These are phyloP conservation scores for Grosmannia penicillata DNA, from an alignment of 2,329 filamentous ascomycete species.

Conservation along the genomic window DNA sequence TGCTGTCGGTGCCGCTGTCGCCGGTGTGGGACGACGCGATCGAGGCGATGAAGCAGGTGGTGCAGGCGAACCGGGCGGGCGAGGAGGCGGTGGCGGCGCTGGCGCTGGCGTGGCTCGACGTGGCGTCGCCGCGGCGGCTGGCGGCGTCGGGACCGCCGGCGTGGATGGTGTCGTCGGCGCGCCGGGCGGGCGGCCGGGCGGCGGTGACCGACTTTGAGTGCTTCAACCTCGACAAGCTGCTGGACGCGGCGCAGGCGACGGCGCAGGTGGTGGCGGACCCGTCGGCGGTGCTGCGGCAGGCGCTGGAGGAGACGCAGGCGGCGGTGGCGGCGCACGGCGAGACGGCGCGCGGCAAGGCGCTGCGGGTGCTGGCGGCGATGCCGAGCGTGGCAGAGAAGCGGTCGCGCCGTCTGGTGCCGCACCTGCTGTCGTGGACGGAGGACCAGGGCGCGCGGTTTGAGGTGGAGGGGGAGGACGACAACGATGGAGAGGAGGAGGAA, in stretches of 20 bases:
- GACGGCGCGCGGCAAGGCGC: constrained; percentile 58
- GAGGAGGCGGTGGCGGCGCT: constrained; percentile 59
- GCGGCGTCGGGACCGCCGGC: not conserved
- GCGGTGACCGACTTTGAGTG: constrained; percentile 70
- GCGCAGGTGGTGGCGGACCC: constrained; percentile 38
- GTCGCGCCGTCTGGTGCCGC: constrained; percentile 71
- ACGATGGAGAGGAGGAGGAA: constrained; percentile 27
- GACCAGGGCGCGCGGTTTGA: constrained; percentile 18
- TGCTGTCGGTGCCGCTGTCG: constrained; percentile 72
- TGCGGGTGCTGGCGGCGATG: constrained; percentile 60
- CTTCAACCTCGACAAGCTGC: constrained; percentile 51
- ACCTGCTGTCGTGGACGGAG: constrained; percentile 69
- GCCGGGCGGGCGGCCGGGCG: constrained; percentile 12
- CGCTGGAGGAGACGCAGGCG: constrained; percentile 51
- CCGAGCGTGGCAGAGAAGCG: constrained; percentile 72
- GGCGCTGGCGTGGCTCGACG: constrained; percentile 63
- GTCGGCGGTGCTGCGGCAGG: constrained; percentile 41
- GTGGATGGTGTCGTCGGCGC: constrained; percentile 9
- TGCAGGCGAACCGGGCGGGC: constrained; percentile 46
- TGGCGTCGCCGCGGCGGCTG: constrained; percentile 35
- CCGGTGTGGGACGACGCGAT: constrained; percentile 80
- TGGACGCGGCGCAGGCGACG: constrained; percentile 33
- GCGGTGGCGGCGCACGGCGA: constrained; percentile 32
- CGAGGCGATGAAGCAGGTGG: constrained; percentile 59
- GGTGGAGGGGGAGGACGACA: constrained; percentile 18